Evolutionary conservation across 1,139 yeast genomes (phyloP).

Genomic region (Blastobotrys arbuscula): DNA sequence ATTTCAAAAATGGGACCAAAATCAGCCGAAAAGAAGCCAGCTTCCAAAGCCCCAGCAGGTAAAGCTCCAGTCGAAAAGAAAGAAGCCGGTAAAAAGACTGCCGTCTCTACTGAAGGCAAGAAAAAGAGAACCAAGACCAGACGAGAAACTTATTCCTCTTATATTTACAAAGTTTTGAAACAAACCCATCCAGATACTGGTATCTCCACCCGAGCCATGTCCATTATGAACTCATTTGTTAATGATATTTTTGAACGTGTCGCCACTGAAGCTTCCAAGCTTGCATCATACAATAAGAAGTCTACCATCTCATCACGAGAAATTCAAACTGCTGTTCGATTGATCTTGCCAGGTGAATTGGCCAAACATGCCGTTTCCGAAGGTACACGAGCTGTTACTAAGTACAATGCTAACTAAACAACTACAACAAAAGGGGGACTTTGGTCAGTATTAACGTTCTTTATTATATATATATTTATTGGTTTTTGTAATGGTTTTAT

Average conservation of each 20-base stretch:
- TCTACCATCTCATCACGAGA: constrained; percentile 99
- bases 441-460: too few relatives aligned
- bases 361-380: constrained; percentile 98
- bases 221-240: constrained; percentile 97
- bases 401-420: constrained; percentile 66
- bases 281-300: constrained; percentile 99
- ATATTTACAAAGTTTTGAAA: constrained; percentile 96
- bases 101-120: constrained; percentile 67
- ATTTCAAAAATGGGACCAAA: constrained; percentile 84
- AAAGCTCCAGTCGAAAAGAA: constrained; percentile 94
- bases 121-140: constrained; percentile 97
- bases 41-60: constrained; percentile 71
- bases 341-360: constrained; percentile 98
- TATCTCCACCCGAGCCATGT: constrained; percentile 99
- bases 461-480: constrained; percentile 17
- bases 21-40: constrained; percentile 73
- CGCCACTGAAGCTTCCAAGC: constrained; percentile 98
- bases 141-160: constrained; percentile 98
- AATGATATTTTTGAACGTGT: constrained; percentile 57
- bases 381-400: constrained; percentile 99
- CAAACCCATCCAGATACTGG: constrained; percentile 99
- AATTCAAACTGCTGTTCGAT: constrained; percentile 98
- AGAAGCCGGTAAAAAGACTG: constrained; percentile 92
- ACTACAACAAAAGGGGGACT: too few relatives aligned
- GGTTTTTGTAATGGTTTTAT: not conserved